These are phyloP conservation scores for Phytophthora hibernalis DNA, from an alignment of 352 stramenopile genomes.

Conservation along the genomic window DNA sequence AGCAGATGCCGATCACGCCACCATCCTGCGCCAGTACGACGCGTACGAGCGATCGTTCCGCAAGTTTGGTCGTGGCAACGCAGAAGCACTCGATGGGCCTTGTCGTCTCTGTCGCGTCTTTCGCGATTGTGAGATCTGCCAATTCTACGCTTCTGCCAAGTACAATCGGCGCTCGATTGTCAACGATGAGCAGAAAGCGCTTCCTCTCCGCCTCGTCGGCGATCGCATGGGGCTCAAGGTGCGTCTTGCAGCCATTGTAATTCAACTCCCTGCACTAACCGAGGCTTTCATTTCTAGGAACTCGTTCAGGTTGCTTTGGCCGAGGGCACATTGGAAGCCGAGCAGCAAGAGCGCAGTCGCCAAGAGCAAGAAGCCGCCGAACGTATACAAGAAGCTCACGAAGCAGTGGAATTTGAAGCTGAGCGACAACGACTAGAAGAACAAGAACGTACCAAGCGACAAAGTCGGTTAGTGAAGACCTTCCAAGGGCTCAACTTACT, in stretches of 20 bases:
- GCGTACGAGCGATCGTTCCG: conserved; percentile 87
- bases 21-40: conserved; percentile 90
- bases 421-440: conserved; percentile 22
- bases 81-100: conserved; percentile 21
- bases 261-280: neutral
- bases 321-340: conserved; percentile 47
- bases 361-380: conserved; percentile 28
- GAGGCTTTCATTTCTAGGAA: conserved; percentile 41
- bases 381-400: conserved; percentile 6
- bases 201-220: conserved; percentile 35
- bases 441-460: conserved; percentile 22
- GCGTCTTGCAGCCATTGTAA: neutral
- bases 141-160: conserved; percentile 66
- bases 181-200: conserved; percentile 34
- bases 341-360: conserved; percentile 44
- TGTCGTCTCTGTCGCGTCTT: conserved; percentile 89
- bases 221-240: conserved; percentile 70
- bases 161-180: conserved; percentile 33
- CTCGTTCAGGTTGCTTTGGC: conserved; percentile 58
- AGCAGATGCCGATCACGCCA: conserved; percentile 91
- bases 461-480: conserved; percentile 14
- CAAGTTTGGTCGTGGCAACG: conserved; percentile 65
- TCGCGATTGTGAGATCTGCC: conserved; percentile 89
- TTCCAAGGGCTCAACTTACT: conserved; percentile 34
- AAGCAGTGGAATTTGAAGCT: conserved; percentile 6